These are phyloP conservation scores for Nyssa sinensis DNA, from an alignment of 148 eudicot genomes.

Conservation along the genomic window DNA sequence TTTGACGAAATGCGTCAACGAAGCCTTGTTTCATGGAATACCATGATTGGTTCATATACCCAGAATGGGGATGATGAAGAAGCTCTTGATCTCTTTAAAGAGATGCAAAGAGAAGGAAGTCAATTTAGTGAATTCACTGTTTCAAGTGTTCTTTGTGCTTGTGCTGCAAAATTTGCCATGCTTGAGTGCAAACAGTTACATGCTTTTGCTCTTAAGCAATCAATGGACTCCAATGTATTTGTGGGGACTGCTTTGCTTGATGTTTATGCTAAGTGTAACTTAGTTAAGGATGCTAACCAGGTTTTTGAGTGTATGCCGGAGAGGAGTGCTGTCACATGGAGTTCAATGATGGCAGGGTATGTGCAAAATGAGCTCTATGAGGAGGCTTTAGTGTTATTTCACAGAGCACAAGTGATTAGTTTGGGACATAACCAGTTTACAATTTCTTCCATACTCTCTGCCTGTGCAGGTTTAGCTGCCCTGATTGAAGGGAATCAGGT, in stretches of 20 bases:
- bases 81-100: slow-evolving; percentile 51
- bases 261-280: slow-evolving; percentile 68
- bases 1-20: slow-evolving; percentile 67
- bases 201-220: slow-evolving; percentile 55
- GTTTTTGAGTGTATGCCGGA: slow-evolving; percentile 58
- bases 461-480: slow-evolving; percentile 70
- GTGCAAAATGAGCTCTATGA: slow-evolving; percentile 72
- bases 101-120: slow-evolving; percentile 55
- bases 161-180: slow-evolving; percentile 61
- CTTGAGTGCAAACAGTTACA: slow-evolving; percentile 76
- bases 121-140: slow-evolving; percentile 60
- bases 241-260: slow-evolving; percentile 86
- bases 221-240: slow-evolving; percentile 48
- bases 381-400: slow-evolving; percentile 60
- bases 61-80: slow-evolving; percentile 39
- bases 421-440: slow-evolving; percentile 47
- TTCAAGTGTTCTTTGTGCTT: slow-evolving; percentile 77
- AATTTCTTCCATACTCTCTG: slow-evolving; percentile 62
- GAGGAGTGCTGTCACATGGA: slow-evolving; percentile 72
- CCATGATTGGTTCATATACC: slow-evolving; percentile 67
- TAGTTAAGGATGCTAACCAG: slow-evolving; percentile 50
- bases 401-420: slow-evolving; percentile 32
- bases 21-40: slow-evolving; percentile 74
- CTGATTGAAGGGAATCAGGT: slow-evolving; percentile 67
- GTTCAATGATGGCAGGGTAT: slow-evolving; percentile 68